These are phyloP conservation scores for Saitozyma podzolica DNA, from an alignment of 768 basidiomycete species.

Conservation along the genomic window DNA sequence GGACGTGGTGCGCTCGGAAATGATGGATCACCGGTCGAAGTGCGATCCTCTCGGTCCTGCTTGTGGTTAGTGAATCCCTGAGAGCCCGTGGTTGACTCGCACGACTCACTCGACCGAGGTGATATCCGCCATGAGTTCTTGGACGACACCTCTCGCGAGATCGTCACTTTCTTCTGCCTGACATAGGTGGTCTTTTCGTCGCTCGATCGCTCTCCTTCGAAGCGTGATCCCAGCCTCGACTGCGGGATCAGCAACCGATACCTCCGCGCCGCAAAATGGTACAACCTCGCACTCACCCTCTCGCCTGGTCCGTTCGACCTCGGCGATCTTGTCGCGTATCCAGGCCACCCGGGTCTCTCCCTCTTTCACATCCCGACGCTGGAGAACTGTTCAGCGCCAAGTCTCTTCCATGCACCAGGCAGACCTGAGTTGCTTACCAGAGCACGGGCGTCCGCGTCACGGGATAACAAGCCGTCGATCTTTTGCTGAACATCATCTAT, in stretches of 20 bases:
- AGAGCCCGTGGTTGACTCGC: conserved; percentile 19
- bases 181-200: conserved; percentile 57
- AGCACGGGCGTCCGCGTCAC: conserved; percentile 57
- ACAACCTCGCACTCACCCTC: conserved; percentile 53
- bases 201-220: conserved; percentile 53
- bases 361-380: conserved; percentile 72
- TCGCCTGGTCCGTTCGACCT: conserved; percentile 56
- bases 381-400: conserved; percentile 24
- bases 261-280: no score
- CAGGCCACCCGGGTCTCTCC: conserved; percentile 62
- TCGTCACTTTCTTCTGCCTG: conserved; percentile 32
- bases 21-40: conserved; percentile 58
- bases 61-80: conserved; percentile 6
- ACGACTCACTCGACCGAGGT: conserved; percentile 24
- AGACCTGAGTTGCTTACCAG: conserved; percentile 24
- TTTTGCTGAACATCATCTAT: conserved; percentile 50
- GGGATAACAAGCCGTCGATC: conserved; percentile 46
- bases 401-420: conserved; percentile 5
- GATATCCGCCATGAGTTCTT: conserved; percentile 23
- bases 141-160: conserved; percentile 9
- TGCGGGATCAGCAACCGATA: conserved; percentile 8
- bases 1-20: conserved; percentile 58
- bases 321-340: conserved; percentile 56
- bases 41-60: conserved; percentile 58
- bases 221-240: conserved; percentile 50